phyloP scores from a whole-genome alignment of 805 yeast genomes.

The Pichia nakasei region DNA sequence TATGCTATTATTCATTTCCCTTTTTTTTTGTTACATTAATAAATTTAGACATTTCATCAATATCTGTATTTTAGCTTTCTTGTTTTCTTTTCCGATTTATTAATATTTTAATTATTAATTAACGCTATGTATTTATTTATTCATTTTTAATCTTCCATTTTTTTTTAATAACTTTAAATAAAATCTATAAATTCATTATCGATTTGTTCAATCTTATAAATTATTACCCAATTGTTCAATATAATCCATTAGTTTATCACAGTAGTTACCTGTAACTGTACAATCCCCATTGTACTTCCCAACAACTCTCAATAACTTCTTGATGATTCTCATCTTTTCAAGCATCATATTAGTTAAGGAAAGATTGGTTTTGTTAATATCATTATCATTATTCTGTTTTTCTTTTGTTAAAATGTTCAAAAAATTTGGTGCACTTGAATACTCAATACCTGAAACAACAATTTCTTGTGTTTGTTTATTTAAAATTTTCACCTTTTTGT shows the following conservation, averaged over 20 bases:
- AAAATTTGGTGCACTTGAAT: slow-evolving; percentile 1
- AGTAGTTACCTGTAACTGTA: slow-evolving; percentile 14
- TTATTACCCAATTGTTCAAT: neutral
- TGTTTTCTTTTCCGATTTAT: too few relatives aligned
- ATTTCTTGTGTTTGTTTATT: neutral
- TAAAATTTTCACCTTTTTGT: neutral
- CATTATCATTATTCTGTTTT: neutral
- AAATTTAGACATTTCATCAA: too few relatives aligned
- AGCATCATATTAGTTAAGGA: neutral
- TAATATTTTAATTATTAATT: too few relatives aligned
- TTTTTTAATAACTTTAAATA: neutral
- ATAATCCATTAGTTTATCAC: slow-evolving; percentile 16
- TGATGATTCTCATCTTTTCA: slow-evolving; percentile 14
- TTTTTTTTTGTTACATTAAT: neutral
- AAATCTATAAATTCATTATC: neutral
- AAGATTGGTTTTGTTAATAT: neutral
- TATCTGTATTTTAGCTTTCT: too few relatives aligned
- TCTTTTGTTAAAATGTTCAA: neutral
- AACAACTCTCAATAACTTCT: slow-evolving; percentile 14
- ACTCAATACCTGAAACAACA: slow-evolving; percentile 7
- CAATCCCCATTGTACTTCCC: slow-evolving; percentile 17
- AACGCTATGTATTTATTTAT: too few relatives aligned
- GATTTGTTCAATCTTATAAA: too few relatives aligned
- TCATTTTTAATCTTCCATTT: too few relatives aligned
- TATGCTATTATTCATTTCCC: neutral